Base-by-base conservation (phyloP, 495 filamentous ascomycete genomes). In the Hypoxylon perforatum region DNA sequence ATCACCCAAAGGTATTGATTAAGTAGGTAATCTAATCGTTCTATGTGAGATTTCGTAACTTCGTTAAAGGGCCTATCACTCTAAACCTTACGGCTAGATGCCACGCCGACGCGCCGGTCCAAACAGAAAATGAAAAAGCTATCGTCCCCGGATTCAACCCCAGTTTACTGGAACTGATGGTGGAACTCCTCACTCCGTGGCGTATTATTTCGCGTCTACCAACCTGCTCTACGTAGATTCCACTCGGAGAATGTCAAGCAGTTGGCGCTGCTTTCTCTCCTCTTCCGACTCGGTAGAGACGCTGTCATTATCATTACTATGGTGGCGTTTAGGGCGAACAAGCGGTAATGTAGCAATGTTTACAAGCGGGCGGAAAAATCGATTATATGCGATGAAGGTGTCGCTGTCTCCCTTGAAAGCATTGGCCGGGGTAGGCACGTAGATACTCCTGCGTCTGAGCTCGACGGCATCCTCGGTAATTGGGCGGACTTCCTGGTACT, bases 391-490 rank as follows among this genome's bases (percentile, higher is more conserved):
- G 12, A 87, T 78, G 73, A 85, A 77, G 2, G 74, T 75, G 44
- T 81, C 57, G 38, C 61, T 19, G 53, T 77, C 68, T n/a, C 67
- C 67, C 3, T 74, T 46, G 72, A 73, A 75, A 28, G 84, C 82
- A 60, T 87, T 88, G 23, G 79, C 74, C 1, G 86, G 85, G 1
- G 83, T 71, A 0, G 84, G 75, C 28, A 83, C 80, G 28, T 81
- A 81, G 0, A 81, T 74, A 1, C 84, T 86, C 12, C 81, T 75
- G 8, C 84, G 74, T 8, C 76, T 61, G 10, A 87, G 62, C 59
- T 83, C 77, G 7, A 84, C 80, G 4, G 83, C 82, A 33, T 85
- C 83, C 60, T 88, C 84, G 14, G 74, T 74, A 60, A 88, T 81
- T 0, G 76, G 75, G 30, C 76, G 70, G 33, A 87, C 79, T 33